Conservation (phyloP, 2,329 filamentous ascomycete genomes). For the Phaeophleospora eucalypticola region DNA sequence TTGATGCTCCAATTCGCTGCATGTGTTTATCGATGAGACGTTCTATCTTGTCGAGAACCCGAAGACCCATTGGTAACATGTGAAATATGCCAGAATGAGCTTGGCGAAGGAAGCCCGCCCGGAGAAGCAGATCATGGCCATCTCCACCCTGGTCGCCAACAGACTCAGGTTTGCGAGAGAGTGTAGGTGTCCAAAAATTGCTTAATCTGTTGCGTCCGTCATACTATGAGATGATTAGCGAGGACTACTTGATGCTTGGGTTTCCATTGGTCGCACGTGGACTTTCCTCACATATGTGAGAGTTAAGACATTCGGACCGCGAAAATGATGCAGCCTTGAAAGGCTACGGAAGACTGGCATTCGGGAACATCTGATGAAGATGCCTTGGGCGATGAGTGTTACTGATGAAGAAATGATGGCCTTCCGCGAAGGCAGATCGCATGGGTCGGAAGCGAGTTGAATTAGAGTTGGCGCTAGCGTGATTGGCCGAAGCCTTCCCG, state of each 20-base stretch:
- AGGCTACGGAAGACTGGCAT: background rate
- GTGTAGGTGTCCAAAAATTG: slow-evolving; percentile 72
- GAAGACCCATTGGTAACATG: slow-evolving; percentile 76
- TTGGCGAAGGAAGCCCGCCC: slow-evolving; percentile 51
- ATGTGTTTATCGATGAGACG: slow-evolving; percentile 84
- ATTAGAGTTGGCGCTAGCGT: background rate
- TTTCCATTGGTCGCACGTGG: background rate
- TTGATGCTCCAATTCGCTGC: slow-evolving; percentile 69
- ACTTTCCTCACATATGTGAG: background rate
- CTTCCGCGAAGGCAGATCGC: background rate
- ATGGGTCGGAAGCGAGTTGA: background rate
- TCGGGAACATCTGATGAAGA: background rate
- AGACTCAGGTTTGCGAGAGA: slow-evolving; percentile 38
- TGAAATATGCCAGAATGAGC: slow-evolving; percentile 90
- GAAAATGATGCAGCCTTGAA: background rate
- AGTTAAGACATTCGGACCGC: background rate
- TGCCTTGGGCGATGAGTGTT: background rate
- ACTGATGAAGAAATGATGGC: background rate
- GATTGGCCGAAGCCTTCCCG: background rate
- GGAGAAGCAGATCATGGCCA: slow-evolving; percentile 42
- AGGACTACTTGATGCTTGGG: background rate
- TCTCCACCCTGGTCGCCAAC: slow-evolving; percentile 46
- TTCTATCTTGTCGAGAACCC: slow-evolving; percentile 87
- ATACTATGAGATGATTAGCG: slow-evolving; percentile 36
- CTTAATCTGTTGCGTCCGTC: slow-evolving; percentile 62